A percentile compares a stretch with the other conserved stretches of the same genome.
Conservation (phyloP, 106 monocot genomes). For the Acorus calamus region DNA sequence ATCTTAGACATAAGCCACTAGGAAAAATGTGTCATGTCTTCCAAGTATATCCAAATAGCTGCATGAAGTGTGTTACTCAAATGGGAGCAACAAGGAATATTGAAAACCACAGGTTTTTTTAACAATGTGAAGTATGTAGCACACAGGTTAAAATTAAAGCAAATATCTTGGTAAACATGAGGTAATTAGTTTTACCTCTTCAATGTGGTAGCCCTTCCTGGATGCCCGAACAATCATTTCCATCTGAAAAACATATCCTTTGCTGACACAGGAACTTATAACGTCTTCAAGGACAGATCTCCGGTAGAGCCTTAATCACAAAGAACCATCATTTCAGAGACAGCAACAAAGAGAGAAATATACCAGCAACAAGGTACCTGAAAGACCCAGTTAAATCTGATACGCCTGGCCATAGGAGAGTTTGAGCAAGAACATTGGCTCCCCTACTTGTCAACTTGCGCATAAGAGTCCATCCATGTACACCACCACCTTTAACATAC, state of each 20-base stretch:
- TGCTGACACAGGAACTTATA: slow-evolving; percentile 82
- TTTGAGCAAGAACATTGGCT: slow-evolving; percentile 97
- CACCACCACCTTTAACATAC: slow-evolving; percentile 85
- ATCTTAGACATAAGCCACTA: no score
- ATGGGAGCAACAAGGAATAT: no score
- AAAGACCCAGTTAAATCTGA: slow-evolving; percentile 99
- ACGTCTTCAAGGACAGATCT: slow-evolving; percentile 89
- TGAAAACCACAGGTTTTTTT: no score
- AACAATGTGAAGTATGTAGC: no score
- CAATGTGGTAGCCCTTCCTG: slow-evolving; percentile 88
- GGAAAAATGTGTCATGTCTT: no score
- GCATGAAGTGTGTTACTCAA: no score
- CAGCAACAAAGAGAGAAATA: no score
- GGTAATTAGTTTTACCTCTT: slow-evolving; percentile 45
- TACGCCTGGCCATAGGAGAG: slow-evolving; percentile 88
- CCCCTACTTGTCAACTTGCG: slow-evolving; percentile 94
- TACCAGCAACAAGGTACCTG: slow-evolving; percentile 27
- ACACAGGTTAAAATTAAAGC: no score
- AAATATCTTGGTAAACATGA: not conserved
- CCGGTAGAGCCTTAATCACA: slow-evolving; percentile 52
- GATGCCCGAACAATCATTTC: slow-evolving; percentile 98
- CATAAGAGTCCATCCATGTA: slow-evolving; percentile 99
- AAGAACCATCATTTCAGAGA: not conserved
- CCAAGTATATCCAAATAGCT: no score
- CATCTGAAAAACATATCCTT: slow-evolving; percentile 99